These are phyloP conservation scores for Fusarium sarcochroum DNA, from an alignment of 2,329 filamentous ascomycete species.

Conservation along the genomic window DNA sequence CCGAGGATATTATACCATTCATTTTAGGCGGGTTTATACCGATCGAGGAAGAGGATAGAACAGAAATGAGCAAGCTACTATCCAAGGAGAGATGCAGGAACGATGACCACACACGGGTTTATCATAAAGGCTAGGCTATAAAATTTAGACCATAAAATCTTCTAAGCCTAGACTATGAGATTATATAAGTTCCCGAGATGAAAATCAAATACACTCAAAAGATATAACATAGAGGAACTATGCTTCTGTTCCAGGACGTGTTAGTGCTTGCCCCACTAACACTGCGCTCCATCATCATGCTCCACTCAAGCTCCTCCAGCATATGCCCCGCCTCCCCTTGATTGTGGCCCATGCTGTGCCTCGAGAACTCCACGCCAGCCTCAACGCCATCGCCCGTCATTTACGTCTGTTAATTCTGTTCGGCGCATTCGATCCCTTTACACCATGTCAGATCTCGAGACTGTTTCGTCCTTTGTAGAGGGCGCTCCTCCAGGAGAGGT, in stretches of 20 bases:
- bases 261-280: conserved; percentile 29
- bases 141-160: too few relatives aligned
- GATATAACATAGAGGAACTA: too few relatives aligned
- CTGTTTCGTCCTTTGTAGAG: conserved; percentile 87
- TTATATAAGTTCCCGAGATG: too few relatives aligned
- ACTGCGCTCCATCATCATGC: conserved; percentile 19
- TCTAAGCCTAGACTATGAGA: too few relatives aligned
- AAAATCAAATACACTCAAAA: too few relatives aligned
- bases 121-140: too few relatives aligned
- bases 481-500: conserved; percentile 97
- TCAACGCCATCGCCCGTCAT: conserved; percentile 35
- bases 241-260: background rate
- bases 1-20: too few relatives aligned
- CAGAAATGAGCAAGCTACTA: too few relatives aligned
- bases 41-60: too few relatives aligned
- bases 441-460: conserved; percentile 58
- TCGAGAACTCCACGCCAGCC: conserved; percentile 40
- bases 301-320: conserved; percentile 43
- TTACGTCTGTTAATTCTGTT: conserved; percentile 8
- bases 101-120: too few relatives aligned
- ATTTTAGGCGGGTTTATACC: too few relatives aligned
- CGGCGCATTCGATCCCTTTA: conserved; percentile 21
- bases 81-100: too few relatives aligned
- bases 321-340: conserved; percentile 47
- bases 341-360: conserved; percentile 28